Base-by-base conservation (phyloP, 2,329 filamentous ascomycete genomes). In the Apiospora sp. region DNA sequence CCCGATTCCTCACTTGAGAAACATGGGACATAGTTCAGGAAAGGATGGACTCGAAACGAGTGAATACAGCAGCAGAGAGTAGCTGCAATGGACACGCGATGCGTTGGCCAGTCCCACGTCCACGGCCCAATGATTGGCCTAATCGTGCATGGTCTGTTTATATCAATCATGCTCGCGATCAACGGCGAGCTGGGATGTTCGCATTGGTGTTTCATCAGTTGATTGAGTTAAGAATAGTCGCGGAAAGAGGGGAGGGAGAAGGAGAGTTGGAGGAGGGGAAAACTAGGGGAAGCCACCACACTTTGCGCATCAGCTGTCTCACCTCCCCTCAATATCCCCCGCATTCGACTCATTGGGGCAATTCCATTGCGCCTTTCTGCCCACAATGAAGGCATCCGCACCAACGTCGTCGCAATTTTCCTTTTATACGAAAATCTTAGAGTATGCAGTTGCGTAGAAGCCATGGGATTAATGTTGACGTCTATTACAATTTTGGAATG, bases 51-150 rank as follows among this genome's bases (percentile, higher is more conserved):
- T 61, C 54, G 54, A 61, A 22, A 34, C 51, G 27, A n/a, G 37
- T 8, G 54, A 37, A 37, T 61, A 61, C 27, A 61, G 54, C 51
- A 58, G 58, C 3, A 41, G 27, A 34, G 34, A 64, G 30, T n/a
- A 10, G 37, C 16, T 13, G 54, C 54, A 19, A 61, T n/a, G 30
- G 54, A 27, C 30, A 34, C 54, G 30, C 54, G 58, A 64, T 64
- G 58, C 34, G 58, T 41, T 64, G 58, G 58, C 58, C 34, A 64
- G 58, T 41, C 58, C 58, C 58, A 64, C 58, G 58, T 64, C 58
- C 34, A 41, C 34, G 30, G 30, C 12, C 58, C 58, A 64, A 41
- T 64, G 34, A 41, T 64, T 64, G 58, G 58, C 58, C 34, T 19
- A n/a, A 14, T 64, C 58, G 10, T 64, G 34, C 58, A 64, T 41